Evolutionary conservation across 345 rosid genomes (phyloP).

Genomic region (Linum trigynum): DNA sequence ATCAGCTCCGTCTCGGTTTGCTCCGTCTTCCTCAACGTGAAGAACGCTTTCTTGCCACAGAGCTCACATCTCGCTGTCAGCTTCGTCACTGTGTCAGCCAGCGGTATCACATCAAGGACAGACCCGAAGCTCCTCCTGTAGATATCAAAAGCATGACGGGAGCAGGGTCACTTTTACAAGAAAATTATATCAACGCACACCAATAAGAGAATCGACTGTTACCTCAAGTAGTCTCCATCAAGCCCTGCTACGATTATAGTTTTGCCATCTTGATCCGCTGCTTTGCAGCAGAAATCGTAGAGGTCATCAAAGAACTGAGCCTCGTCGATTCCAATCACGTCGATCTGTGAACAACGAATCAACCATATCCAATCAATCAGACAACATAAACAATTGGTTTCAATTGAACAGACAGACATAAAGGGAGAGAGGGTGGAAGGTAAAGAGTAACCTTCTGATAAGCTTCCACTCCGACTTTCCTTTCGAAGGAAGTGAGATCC

Average conservation of each 20-base stretch:
- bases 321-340: slow-evolving; percentile 90
- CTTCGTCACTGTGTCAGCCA: slow-evolving; percentile 74
- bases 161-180: too few species aligned
- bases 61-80: slow-evolving; percentile 71
- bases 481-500: slow-evolving; percentile 52
- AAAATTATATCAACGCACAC: too few species aligned
- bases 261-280: slow-evolving; percentile 81
- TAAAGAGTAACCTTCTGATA: slow-evolving; percentile 39
- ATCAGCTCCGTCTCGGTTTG: slow-evolving; percentile 61
- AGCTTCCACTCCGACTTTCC: slow-evolving; percentile 46
- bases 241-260: slow-evolving; percentile 68
- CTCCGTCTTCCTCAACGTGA: slow-evolving; percentile 59
- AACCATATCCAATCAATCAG: not conserved
- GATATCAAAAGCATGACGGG: not conserved
- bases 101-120: slow-evolving; percentile 68
- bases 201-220: not conserved
- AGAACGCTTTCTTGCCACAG: slow-evolving; percentile 71
- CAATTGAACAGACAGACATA: not conserved
- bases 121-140: slow-evolving; percentile 80
- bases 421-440: not conserved
- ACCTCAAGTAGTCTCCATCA: slow-evolving; percentile 92
- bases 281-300: slow-evolving; percentile 76
- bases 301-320: slow-evolving; percentile 92
- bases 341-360: slow-evolving; percentile 38
- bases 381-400: not conserved